Evolutionary conservation across 2,329 filamentous ascomycete genomes (phyloP).

Genomic region (Diaporthe ampelina): DNA sequence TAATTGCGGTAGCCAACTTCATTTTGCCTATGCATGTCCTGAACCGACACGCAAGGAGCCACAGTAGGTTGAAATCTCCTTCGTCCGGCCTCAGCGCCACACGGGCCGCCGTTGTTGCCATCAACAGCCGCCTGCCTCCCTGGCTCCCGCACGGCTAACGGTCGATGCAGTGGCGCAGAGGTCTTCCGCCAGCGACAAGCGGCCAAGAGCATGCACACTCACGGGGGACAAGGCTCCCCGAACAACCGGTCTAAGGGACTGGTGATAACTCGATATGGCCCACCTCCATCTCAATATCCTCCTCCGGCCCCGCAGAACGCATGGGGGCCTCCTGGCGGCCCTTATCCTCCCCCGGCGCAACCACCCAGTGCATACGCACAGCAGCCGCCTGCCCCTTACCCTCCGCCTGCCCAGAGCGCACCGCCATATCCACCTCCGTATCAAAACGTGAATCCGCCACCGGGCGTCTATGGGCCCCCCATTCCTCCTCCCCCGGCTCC

Average conservation of each 20-base stretch:
- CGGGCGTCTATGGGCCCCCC: slow-evolving; percentile 37
- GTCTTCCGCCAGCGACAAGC: slow-evolving; percentile 45
- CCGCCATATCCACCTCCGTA: slow-evolving; percentile 43
- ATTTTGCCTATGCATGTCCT: slow-evolving; percentile 68
- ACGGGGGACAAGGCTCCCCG: slow-evolving; percentile 47
- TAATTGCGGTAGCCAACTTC: slow-evolving; percentile 65
- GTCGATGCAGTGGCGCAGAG: slow-evolving; percentile 44
- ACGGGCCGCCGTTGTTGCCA: background rate
- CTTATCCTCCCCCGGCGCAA: slow-evolving; percentile 44
- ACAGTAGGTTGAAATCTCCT: slow-evolving; percentile 59
- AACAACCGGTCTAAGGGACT: slow-evolving; percentile 55
- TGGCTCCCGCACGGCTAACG: slow-evolving; percentile 37
- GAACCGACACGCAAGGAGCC: slow-evolving; percentile 62
- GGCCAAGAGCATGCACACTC: slow-evolving; percentile 33
- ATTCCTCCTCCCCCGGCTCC: slow-evolving; percentile 32
- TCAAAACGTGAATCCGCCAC: slow-evolving; percentile 31
- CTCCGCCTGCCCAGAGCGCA: slow-evolving; percentile 39
- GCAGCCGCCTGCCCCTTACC: slow-evolving; percentile 36
- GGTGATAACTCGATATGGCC: slow-evolving; percentile 55
- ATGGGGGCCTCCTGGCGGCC: slow-evolving; percentile 43
- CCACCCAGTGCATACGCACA: slow-evolving; percentile 43
- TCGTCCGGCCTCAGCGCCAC: background rate
- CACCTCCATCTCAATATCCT: slow-evolving; percentile 47
- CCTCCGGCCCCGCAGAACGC: slow-evolving; percentile 41
- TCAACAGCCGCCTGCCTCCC: slow-evolving; percentile 21